Evolutionary conservation across 345 rosid genomes (phyloP).

Genomic region (Sapria himalayana): DNA sequence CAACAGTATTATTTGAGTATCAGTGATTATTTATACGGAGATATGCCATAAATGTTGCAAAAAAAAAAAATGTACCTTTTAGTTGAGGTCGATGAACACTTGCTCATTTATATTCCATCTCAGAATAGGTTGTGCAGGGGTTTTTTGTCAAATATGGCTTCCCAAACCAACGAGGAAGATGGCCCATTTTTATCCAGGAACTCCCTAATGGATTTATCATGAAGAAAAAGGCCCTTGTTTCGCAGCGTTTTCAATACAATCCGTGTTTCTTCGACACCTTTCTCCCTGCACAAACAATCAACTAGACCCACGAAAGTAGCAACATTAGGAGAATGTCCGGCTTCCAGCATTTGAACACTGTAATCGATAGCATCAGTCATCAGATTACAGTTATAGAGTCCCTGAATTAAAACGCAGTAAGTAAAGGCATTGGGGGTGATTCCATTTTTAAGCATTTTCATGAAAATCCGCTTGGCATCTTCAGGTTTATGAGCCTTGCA

Average conservation of each 20-base stretch:
- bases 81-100: too few species aligned
- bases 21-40: too few species aligned
- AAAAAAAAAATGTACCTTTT: too few species aligned
- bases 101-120: too few species aligned
- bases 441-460: conserved; percentile 56
- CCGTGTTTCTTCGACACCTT: conserved; percentile 41
- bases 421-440: conserved; percentile 52
- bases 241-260: conserved; percentile 19
- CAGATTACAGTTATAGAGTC: conserved; percentile 29
- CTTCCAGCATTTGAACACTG: conserved; percentile 56
- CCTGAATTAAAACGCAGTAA: conserved; percentile 42
- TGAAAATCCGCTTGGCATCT: conserved; percentile 70
- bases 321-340: conserved; percentile 68
- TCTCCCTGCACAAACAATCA: conserved; percentile 42
- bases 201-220: conserved; percentile 51
- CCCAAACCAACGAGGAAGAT: conserved; percentile 39
- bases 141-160: conserved; percentile 52
- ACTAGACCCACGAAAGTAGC: conserved; percentile 73
- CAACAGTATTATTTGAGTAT: too few species aligned
- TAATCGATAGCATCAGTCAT: conserved; percentile 45
- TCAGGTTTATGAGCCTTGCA: conserved; percentile 61
- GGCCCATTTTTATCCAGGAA: conserved; percentile 60
- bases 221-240: conserved; percentile 41
- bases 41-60: too few species aligned
- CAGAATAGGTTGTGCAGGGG: conserved; percentile 15